Conservation (phyloP, 2,329 filamentous ascomycete genomes). For the Penicillium brevicompactum region DNA sequence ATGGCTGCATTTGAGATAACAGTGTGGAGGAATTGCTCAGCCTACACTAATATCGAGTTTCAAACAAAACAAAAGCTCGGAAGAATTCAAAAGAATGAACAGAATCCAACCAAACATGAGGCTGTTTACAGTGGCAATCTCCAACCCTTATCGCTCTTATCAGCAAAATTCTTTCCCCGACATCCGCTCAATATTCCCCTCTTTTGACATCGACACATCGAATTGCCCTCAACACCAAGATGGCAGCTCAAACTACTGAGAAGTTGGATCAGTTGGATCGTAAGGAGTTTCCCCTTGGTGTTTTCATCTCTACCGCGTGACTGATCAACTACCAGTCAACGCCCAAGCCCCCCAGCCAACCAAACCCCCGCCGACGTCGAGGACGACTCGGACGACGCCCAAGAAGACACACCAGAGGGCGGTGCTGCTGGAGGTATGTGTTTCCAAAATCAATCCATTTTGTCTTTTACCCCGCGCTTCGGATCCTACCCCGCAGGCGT, state of each 20-base stretch:
- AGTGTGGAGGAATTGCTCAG: no score
- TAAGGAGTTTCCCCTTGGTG: slow-evolving; percentile 25
- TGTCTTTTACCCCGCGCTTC: neutral
- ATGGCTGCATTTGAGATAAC: no score
- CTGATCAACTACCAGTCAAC: slow-evolving; percentile 39
- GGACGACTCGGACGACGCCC: slow-evolving; percentile 58
- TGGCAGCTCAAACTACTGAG: slow-evolving; percentile 46
- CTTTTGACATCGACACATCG: slow-evolving; percentile 18
- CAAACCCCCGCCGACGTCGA: slow-evolving; percentile 50
- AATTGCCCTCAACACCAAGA: slow-evolving; percentile 27
- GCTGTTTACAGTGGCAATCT: neutral
- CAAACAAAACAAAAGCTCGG: no score
- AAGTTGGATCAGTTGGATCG: slow-evolving; percentile 45
- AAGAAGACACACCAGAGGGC: slow-evolving; percentile 47
- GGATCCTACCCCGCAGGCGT: neutral
- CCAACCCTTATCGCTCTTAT: slow-evolving; percentile 23
- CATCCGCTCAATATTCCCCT: slow-evolving; percentile 20
- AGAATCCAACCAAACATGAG: no score
- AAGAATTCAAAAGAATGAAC: no score
- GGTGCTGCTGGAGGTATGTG: slow-evolving; percentile 40
- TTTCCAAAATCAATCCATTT: neutral
- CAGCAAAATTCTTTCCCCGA: slow-evolving; percentile 30
- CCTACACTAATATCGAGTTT: no score
- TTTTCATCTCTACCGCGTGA: neutral
- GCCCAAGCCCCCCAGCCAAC: slow-evolving; percentile 36